phyloP scores from a whole-genome alignment of 495 filamentous ascomycete genomes.

The Staphylotrichum tortipilum region DNA sequence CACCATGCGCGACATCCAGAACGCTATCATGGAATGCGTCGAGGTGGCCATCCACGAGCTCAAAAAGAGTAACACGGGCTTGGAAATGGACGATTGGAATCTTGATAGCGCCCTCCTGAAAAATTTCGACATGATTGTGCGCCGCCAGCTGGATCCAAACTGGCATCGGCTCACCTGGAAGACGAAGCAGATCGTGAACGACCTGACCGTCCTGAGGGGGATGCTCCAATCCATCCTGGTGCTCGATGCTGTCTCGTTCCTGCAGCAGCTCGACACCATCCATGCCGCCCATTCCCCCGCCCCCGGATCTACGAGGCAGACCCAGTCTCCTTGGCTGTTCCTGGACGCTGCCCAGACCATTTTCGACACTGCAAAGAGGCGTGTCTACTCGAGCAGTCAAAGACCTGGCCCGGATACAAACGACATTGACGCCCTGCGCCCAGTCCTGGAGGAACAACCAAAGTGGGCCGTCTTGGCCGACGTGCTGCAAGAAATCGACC shows the following conservation, averaged over 20 bases:
- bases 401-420: slow-evolving; percentile 33
- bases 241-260: slow-evolving; percentile 84
- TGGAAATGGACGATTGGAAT: slow-evolving; percentile 98
- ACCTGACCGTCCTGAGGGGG: slow-evolving; percentile 75
- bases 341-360: slow-evolving; percentile 91
- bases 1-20: slow-evolving; percentile 85
- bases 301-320: slow-evolving; percentile 77
- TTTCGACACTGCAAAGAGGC: slow-evolving; percentile 79
- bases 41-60: slow-evolving; percentile 88
- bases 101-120: slow-evolving; percentile 88
- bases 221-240: slow-evolving; percentile 79
- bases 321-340: slow-evolving; percentile 92
- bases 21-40: slow-evolving; percentile 90
- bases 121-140: slow-evolving; percentile 81
- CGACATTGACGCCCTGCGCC: slow-evolving; percentile 58
- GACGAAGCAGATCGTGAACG: slow-evolving; percentile 85
- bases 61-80: slow-evolving; percentile 75
- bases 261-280: slow-evolving; percentile 90
- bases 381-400: slow-evolving; percentile 63
- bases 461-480: slow-evolving; percentile 87
- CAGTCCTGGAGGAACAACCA: slow-evolving; percentile 88
- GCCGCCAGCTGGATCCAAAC: slow-evolving; percentile 87
- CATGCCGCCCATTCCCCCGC: slow-evolving; percentile 82
- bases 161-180: slow-evolving; percentile 96
- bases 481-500: slow-evolving; percentile 85